These are phyloP conservation scores for Hyphodiscus sp. DNA, from an alignment of 2,329 filamentous ascomycete genomes.

Conservation along the genomic window DNA sequence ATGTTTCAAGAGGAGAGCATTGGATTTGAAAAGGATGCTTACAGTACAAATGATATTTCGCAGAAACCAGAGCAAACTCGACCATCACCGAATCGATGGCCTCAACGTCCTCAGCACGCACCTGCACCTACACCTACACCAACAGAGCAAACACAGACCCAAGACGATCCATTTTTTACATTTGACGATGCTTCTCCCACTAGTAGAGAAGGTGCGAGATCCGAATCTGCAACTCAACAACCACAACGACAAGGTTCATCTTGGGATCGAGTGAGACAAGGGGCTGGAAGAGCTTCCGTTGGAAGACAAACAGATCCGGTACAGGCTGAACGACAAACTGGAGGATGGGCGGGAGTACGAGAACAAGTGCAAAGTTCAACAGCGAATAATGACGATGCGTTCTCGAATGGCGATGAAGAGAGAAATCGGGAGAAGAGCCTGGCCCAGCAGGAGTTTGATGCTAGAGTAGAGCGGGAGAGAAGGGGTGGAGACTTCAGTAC, in stretches of 20 bases:
- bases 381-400: constrained; percentile 19
- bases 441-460: constrained; percentile 30
- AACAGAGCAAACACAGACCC: constrained; percentile 4
- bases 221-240: constrained; percentile 8
- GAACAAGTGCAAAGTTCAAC: constrained; percentile 7
- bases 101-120: neutral
- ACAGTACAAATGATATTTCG: neutral
- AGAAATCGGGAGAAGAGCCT: constrained; percentile 17
- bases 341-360: constrained; percentile 13
- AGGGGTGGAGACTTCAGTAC: constrained; percentile 24
- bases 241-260: constrained; percentile 19
- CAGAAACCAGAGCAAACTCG: neutral
- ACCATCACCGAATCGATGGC: neutral
- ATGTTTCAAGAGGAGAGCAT: constrained; percentile 13
- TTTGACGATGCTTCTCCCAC: constrained; percentile 29
- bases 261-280: constrained; percentile 29
- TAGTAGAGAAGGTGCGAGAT: constrained; percentile 14
- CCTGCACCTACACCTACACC: neutral
- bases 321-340: constrained; percentile 4
- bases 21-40: neutral
- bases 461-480: constrained; percentile 27
- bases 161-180: constrained; percentile 17
- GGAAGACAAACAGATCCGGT: constrained; percentile 1
- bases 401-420: constrained; percentile 20
- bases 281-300: constrained; percentile 6